Percentiles rank a stretch among this genome's conserved stretches.
phyloP scores from a whole-genome alignment of 345 rosid species.

The Eucalyptus regnans region DNA sequence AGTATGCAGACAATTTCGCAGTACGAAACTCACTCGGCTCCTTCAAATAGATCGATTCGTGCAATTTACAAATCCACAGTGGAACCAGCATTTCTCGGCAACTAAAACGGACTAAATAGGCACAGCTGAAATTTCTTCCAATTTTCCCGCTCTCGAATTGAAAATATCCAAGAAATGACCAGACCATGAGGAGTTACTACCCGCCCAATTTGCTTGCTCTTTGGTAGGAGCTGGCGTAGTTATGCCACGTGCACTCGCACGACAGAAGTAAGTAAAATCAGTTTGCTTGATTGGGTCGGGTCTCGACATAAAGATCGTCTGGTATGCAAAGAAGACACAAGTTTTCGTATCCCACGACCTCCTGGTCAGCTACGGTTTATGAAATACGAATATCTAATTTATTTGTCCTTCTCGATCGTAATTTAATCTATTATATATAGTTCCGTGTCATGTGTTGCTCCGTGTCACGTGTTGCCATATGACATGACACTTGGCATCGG shows the following conservation, averaged over 20 bases:
- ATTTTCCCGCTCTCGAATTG: neutral
- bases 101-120: neutral
- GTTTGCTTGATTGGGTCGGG: neutral
- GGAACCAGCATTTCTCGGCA: neutral
- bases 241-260: neutral
- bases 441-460: neutral
- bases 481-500: neutral
- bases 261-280: neutral
- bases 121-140: neutral
- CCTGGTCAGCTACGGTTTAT: neutral
- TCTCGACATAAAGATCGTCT: neutral
- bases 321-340: neutral
- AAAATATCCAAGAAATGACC: neutral
- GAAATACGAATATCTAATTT: neutral
- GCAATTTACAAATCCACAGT: fast-evolving
- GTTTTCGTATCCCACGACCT: neutral
- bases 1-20: neutral
- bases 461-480: neutral
- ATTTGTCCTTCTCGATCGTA: fast-evolving
- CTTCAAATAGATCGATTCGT: neutral
- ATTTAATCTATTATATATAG: fast-evolving
- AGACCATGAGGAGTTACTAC: conserved; percentile 51
- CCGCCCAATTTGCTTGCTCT: neutral
- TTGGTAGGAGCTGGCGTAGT: neutral
- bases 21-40: neutral